Percentiles rank a stretch among this genome's conserved stretches.
Conservation (phyloP, 1,284 basidiomycete species). For the Xerocomus amazonicus region DNA sequence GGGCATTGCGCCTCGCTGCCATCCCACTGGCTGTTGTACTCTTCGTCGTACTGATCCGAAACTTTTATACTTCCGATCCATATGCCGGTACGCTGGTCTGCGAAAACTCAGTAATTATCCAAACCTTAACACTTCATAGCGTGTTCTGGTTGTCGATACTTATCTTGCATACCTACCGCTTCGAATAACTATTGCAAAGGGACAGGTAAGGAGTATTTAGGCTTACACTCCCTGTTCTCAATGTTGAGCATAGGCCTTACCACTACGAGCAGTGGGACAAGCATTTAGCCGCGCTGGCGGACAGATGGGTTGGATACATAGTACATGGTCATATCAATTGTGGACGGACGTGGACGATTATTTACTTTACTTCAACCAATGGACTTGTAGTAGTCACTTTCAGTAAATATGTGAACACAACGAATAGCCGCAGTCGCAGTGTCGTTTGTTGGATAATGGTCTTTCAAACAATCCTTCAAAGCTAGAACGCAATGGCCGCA, state of each 20-base stretch:
- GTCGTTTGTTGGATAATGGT: neutral
- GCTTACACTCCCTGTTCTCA: constrained; percentile 5
- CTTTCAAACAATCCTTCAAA: neutral
- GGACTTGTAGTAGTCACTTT: neutral
- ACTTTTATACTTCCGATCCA: constrained; percentile 87
- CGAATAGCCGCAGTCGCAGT: neutral
- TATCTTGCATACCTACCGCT: constrained; percentile 81
- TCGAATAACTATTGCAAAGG: constrained; percentile 80
- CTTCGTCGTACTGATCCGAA: constrained; percentile 78
- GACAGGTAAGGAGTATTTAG: constrained; percentile 36
- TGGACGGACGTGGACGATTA: constrained; percentile 8
- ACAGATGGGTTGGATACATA: neutral
- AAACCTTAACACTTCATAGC: constrained; percentile 40
- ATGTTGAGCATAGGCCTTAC: constrained; percentile 22
- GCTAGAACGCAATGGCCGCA: constrained; percentile 16
- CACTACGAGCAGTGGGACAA: constrained; percentile 32
- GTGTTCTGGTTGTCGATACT: constrained; percentile 86
- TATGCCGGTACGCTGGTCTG: constrained; percentile 55
- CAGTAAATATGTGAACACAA: too few relatives aligned
- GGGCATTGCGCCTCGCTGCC: constrained; percentile 70
- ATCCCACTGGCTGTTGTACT: constrained; percentile 74
- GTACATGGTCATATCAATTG: constrained; percentile 3
- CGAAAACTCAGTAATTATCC: neutral
- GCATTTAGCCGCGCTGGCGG: constrained; percentile 18
- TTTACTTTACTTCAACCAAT: constrained; percentile 1